phyloP scores from a whole-genome alignment of 768 basidiomycete genomes.

The Naematelia aurantialba region DNA sequence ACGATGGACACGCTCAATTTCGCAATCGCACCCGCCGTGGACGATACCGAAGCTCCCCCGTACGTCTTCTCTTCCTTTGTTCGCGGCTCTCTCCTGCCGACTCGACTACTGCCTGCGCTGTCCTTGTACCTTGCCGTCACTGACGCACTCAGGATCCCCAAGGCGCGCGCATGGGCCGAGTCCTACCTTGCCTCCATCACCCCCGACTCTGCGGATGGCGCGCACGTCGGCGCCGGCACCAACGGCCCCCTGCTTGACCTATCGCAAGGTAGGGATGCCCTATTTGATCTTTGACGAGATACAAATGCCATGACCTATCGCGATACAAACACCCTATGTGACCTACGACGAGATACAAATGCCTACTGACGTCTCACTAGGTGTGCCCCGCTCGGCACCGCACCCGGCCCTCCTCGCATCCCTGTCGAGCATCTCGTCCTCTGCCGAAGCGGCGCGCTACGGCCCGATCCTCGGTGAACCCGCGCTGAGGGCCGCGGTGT shows the following conservation, averaged over 20 bases:
- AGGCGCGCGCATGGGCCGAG: slow-evolving; percentile 43
- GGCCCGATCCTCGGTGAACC: slow-evolving; percentile 61
- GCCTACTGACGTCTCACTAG: too few species aligned
- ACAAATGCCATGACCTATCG: too few species aligned
- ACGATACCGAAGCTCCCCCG: slow-evolving; percentile 18
- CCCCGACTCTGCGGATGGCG: slow-evolving; percentile 38
- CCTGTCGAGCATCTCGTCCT: slow-evolving; percentile 55
- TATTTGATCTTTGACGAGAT: too few species aligned
- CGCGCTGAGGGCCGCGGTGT: slow-evolving; percentile 57
- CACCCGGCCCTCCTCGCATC: slow-evolving; percentile 57
- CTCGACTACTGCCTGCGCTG: background rate
- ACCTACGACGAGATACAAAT: too few species aligned
- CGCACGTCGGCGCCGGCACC: background rate
- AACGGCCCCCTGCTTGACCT: slow-evolving; percentile 58
- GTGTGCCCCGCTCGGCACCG: slow-evolving; percentile 67
- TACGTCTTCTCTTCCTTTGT: slow-evolving; percentile 1
- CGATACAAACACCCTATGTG: too few species aligned
- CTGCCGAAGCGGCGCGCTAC: slow-evolving; percentile 56
- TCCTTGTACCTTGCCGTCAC: background rate
- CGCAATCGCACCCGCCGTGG: slow-evolving; percentile 15
- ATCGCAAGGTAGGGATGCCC: too few species aligned
- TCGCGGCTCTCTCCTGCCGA: background rate
- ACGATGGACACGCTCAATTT: slow-evolving; percentile 11
- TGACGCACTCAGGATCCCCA: slow-evolving; percentile 42
- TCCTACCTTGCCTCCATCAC: slow-evolving; percentile 23